Conservation (phyloP, 1,284 basidiomycete genomes). For the Sphagnurus paluster region DNA sequence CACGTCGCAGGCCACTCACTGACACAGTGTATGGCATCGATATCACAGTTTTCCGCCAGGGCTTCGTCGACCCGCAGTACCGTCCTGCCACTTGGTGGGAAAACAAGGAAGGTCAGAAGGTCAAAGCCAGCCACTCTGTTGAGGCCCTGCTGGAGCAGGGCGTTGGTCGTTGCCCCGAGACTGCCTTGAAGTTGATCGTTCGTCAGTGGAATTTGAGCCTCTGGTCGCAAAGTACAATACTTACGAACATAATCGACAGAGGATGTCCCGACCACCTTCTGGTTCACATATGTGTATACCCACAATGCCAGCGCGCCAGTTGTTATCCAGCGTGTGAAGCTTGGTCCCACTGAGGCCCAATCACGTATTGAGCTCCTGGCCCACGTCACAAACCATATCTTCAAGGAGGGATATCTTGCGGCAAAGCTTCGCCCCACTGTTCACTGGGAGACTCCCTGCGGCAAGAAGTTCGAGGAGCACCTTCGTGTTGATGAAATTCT, state of each 20-base stretch:
- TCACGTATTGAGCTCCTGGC: slow-evolving; percentile 36
- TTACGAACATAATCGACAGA: slow-evolving; percentile 31
- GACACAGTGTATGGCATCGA: slow-evolving; percentile 16
- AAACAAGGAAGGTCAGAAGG: slow-evolving; percentile 34
- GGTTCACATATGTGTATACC: slow-evolving; percentile 44
- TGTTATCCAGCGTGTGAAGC: slow-evolving; percentile 42
- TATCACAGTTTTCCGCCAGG: slow-evolving; percentile 39
- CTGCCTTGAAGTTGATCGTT: slow-evolving; percentile 43
- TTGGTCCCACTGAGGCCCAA: slow-evolving; percentile 25
- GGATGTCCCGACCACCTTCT: slow-evolving; percentile 37
- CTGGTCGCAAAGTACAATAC: too few species aligned
- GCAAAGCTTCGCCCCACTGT: slow-evolving; percentile 35
- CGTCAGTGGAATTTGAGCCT: too few species aligned
- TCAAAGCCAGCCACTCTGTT: slow-evolving; percentile 34
- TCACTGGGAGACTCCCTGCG: slow-evolving; percentile 39
- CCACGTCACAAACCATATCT: slow-evolving; percentile 47
- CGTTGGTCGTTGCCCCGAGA: slow-evolving; percentile 39
- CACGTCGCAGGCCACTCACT: slow-evolving; percentile 16
- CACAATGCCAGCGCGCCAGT: slow-evolving; percentile 29
- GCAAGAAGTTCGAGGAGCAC: slow-evolving; percentile 37
- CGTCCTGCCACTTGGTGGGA: slow-evolving; percentile 45
- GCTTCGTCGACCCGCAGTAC: slow-evolving; percentile 43
- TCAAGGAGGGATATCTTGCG: slow-evolving; percentile 39
- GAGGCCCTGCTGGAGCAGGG: slow-evolving; percentile 42
- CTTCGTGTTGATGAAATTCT: slow-evolving; percentile 34